Evolutionary conservation across 2,329 filamentous ascomycete species (phyloP).

Genomic region (Fusarium foetens): DNA sequence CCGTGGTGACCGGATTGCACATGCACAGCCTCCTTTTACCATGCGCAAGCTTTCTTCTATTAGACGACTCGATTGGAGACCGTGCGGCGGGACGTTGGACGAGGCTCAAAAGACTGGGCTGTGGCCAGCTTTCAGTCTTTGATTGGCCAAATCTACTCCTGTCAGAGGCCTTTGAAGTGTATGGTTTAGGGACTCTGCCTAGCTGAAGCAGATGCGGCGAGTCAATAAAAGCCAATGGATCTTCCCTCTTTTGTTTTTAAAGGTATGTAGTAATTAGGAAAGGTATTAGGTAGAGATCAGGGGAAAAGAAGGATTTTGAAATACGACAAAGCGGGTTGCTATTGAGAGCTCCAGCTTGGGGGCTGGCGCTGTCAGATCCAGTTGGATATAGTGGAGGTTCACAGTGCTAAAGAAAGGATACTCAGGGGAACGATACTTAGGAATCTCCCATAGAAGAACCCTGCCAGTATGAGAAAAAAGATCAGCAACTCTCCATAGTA

Average conservation of each 20-base stretch:
- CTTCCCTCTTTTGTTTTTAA: neutral
- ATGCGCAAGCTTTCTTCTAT: conserved; percentile 31
- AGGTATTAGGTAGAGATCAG: neutral
- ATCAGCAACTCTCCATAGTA: conserved; percentile 26
- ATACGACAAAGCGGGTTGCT: conserved; percentile 7
- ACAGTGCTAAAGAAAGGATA: conserved; percentile 23
- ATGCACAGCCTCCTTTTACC: conserved; percentile 40
- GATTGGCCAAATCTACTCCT: conserved; percentile 32
- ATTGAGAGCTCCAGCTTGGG: conserved; percentile 5
- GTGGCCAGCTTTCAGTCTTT: conserved; percentile 43
- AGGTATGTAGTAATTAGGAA: neutral
- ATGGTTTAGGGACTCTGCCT: conserved; percentile 11
- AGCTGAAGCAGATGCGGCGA: neutral
- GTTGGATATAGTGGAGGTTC: conserved; percentile 15
- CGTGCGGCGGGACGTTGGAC: conserved; percentile 41
- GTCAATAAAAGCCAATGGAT: neutral
- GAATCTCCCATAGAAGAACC: conserved; percentile 1
- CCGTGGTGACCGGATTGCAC: conserved; percentile 26
- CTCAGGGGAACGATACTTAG: conserved; percentile 11
- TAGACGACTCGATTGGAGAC: conserved; percentile 27
- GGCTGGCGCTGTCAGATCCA: conserved; percentile 32
- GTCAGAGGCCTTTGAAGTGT: conserved; percentile 6
- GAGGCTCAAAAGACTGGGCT: conserved; percentile 39
- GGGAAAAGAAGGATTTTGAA: conserved; percentile 5
- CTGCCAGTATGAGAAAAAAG: conserved; percentile 18